These are phyloP conservation scores for Stagonosporopsis chrysanthemi DNA, from an alignment of 2,329 filamentous ascomycete species.

Conservation along the genomic window DNA sequence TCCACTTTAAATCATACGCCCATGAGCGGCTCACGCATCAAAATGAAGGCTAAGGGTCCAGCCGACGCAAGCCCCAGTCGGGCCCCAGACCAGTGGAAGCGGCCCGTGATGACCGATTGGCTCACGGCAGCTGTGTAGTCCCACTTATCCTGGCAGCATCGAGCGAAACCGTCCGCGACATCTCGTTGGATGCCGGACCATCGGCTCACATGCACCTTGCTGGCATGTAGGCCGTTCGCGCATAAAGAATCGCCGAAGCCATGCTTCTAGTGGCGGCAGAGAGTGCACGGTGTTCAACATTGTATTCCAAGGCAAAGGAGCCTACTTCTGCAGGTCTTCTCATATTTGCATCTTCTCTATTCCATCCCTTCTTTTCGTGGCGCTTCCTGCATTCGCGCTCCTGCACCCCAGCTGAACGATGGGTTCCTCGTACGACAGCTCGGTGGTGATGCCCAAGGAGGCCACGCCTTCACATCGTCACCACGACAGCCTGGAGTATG, in stretches of 20 bases:
- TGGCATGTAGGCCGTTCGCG: constrained; percentile 15
- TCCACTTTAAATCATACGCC: constrained; percentile 20
- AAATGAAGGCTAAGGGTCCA: constrained; percentile 20
- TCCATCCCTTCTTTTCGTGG: constrained; percentile 10
- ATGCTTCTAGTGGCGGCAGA: constrained; percentile 16
- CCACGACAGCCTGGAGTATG: constrained; percentile 28
- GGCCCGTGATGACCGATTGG: constrained; percentile 21
- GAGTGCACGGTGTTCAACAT: constrained; percentile 21
- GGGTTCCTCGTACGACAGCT: constrained; percentile 27
- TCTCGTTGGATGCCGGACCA: constrained; percentile 17
- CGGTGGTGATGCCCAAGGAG: constrained; percentile 21
- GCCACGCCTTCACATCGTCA: constrained; percentile 16
- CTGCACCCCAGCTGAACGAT: constrained; percentile 25
- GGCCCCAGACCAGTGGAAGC: constrained; percentile 15
- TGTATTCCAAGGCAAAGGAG: constrained; percentile 1
- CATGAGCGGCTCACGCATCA: constrained; percentile 13
- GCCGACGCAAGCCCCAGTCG: constrained; percentile 8
- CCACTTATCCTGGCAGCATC: not conserved
- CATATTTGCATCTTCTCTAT: constrained; percentile 12
- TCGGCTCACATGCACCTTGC: constrained; percentile 7
- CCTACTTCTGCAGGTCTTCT: constrained; percentile 9
- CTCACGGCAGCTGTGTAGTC: not conserved
- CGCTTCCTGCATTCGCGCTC: constrained; percentile 22
- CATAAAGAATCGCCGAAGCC: constrained; percentile 7
- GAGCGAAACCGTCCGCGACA: constrained; percentile 10